phyloP scores from a whole-genome alignment of 345 rosid species.

The Gossypioides kirkii region DNA sequence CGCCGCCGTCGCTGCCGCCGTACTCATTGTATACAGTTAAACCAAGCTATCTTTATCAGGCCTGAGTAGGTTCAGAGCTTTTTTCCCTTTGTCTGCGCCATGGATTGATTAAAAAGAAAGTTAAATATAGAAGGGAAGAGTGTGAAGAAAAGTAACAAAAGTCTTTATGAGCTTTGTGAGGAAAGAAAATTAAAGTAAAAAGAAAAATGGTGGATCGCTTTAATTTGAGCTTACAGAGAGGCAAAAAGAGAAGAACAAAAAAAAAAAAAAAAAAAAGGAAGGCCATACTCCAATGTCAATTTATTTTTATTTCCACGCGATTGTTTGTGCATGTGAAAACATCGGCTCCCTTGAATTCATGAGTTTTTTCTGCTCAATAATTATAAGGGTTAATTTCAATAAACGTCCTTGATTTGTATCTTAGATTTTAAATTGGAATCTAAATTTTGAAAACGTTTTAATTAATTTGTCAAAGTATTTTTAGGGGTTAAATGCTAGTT shows the following conservation, averaged over 20 bases:
- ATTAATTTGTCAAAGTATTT: too few relatives aligned
- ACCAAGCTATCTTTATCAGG: not conserved
- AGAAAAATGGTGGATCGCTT: slow-evolving; percentile 9
- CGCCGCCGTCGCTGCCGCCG: slow-evolving; percentile 14
- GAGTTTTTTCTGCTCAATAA: not conserved
- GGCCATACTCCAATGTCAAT: not conserved
- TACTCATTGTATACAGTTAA: slow-evolving; percentile 2
- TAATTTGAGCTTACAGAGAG: slow-evolving; percentile 21
- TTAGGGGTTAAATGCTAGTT: too few relatives aligned
- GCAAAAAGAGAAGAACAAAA: not conserved
- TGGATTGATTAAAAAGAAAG: not conserved
- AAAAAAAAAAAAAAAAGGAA: not conserved
- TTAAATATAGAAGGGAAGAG: not conserved
- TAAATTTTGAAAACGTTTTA: too few relatives aligned
- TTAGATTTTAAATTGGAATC: too few relatives aligned
- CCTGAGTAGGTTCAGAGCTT: not conserved
- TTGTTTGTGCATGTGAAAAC: not conserved
- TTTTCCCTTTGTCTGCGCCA: not conserved
- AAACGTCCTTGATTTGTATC: too few relatives aligned
- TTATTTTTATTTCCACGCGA: not conserved
- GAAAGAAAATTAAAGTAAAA: slow-evolving; percentile 1
- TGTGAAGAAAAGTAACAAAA: not conserved
- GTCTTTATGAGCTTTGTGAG: not conserved
- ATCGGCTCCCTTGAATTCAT: not conserved
- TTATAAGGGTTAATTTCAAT: not conserved